Evolutionary conservation across 805 yeast species (phyloP).

Genomic region (Starmera dryadoides): DNA sequence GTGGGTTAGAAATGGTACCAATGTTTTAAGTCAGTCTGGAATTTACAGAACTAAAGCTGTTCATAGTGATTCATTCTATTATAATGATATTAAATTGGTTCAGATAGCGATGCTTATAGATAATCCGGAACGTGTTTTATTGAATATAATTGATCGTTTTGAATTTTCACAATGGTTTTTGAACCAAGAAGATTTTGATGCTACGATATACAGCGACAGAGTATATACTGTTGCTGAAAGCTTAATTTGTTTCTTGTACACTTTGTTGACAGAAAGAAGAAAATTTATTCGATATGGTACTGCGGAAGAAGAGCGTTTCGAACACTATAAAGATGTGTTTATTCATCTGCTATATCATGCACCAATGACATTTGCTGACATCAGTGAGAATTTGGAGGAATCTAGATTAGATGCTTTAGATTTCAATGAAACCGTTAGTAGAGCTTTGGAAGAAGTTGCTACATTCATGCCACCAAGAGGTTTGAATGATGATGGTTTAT

Average conservation of each 20-base stretch:
- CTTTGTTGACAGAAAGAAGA: conserved; percentile 62
- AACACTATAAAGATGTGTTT: conserved; percentile 33
- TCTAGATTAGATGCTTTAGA: conserved; percentile 27
- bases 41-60: conserved; percentile 37
- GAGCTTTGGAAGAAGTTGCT: conserved; percentile 54
- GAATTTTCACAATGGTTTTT: conserved; percentile 45
- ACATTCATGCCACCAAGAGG: conserved; percentile 60
- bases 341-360: conserved; percentile 42
- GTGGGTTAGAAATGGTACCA: conserved; percentile 70
- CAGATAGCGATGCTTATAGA: conserved; percentile 55
- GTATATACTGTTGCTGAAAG: conserved; percentile 69
- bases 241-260: conserved; percentile 63
- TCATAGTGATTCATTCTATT: conserved; percentile 46
- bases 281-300: conserved; percentile 40
- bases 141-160: conserved; percentile 50
- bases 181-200: conserved; percentile 23
- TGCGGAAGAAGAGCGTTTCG: conserved; percentile 18
- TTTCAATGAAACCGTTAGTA: conserved; percentile 45
- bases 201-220: conserved; percentile 41
- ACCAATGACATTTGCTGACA: conserved; percentile 47
- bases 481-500: conserved; percentile 59
- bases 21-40: conserved; percentile 42
- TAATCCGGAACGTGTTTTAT: conserved; percentile 48
- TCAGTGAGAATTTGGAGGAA: conserved; percentile 29
- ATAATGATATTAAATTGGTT: conserved; percentile 66